Evolutionary conservation across 768 basidiomycete species (phyloP).

Genomic region (Pholiota microspora): DNA sequence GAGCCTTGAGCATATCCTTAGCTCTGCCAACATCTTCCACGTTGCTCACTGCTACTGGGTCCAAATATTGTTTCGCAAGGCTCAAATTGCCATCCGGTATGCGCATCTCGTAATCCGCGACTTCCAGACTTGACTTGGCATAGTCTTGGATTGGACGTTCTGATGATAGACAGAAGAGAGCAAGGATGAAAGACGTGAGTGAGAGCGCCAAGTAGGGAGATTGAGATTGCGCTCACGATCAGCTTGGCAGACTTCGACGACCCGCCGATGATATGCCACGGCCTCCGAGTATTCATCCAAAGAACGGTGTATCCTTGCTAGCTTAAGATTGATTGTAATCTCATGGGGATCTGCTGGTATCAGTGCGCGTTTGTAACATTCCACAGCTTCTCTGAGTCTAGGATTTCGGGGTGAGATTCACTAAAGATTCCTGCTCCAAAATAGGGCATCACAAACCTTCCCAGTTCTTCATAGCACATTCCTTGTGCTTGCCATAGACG

Average conservation of each 20-base stretch:
- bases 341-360: constrained; percentile 78
- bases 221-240: constrained; percentile 43
- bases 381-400: constrained; percentile 86
- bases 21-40: constrained; percentile 78
- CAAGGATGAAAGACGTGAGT: constrained; percentile 16
- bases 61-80: constrained; percentile 71
- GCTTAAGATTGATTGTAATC: constrained; percentile 65
- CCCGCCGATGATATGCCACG: constrained; percentile 76
- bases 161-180: constrained; percentile 21
- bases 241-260: constrained; percentile 69
- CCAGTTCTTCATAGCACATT: constrained; percentile 90
- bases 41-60: constrained; percentile 74
- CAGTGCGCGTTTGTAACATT: constrained; percentile 89
- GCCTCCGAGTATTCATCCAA: constrained; percentile 69
- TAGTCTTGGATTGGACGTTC: constrained; percentile 75
- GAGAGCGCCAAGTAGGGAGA: constrained; percentile 18
- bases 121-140: constrained; percentile 79
- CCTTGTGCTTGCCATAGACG: constrained; percentile 96
- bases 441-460: constrained; percentile 48
- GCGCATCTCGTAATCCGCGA: constrained; percentile 76
- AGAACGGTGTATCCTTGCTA: constrained; percentile 69
- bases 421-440: not conserved
- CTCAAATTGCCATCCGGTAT: constrained; percentile 61
- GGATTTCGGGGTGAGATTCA: constrained; percentile 5
- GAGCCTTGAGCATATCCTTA: constrained; percentile 63